Evolutionary conservation across 2,329 filamentous ascomycete genomes (phyloP).

Genomic region (Fusarium xylarioides): DNA sequence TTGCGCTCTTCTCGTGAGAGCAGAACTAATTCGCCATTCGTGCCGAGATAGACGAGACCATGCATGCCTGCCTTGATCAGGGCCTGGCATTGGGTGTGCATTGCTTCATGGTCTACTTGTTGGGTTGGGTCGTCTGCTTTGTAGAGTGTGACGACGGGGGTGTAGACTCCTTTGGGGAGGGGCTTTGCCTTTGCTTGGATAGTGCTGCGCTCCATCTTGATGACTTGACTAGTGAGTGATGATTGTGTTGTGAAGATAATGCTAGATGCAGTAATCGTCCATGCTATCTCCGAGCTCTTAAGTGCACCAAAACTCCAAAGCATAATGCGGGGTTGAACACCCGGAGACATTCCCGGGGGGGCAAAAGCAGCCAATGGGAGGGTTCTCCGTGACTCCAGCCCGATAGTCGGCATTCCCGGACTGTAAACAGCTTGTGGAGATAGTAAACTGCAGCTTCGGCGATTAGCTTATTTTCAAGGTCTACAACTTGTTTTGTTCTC

Average conservation of each 20-base stretch:
- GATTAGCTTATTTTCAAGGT: constrained; percentile 18
- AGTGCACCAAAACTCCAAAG: not conserved
- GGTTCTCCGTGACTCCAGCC: not conserved
- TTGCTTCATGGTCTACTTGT: constrained; percentile 55
- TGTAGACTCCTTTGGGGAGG: constrained; percentile 56
- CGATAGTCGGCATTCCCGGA: not conserved
- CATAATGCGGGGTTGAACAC: not conserved
- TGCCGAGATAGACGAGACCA: constrained; percentile 57
- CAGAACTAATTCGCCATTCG: constrained; percentile 57
- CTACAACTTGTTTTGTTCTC: not conserved
- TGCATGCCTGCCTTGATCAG: constrained; percentile 55
- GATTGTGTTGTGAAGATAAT: not conserved
- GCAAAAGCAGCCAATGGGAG: not conserved
- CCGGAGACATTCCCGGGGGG: constrained; percentile 1
- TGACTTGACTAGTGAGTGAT: not conserved
- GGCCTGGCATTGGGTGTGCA: constrained; percentile 53
- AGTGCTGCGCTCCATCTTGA: constrained; percentile 42
- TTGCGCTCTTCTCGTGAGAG: constrained; percentile 53
- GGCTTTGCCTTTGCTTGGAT: constrained; percentile 49
- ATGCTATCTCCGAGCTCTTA: constrained; percentile 12
- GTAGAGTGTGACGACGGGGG: constrained; percentile 58
- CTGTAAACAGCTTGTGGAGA: not conserved
- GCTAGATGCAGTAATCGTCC: not conserved
- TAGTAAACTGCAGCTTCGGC: not conserved
- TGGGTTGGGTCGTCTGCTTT: constrained; percentile 50